phyloP scores from a whole-genome alignment of 2,329 filamentous ascomycete genomes.

The Fusarium heterosporum region DNA sequence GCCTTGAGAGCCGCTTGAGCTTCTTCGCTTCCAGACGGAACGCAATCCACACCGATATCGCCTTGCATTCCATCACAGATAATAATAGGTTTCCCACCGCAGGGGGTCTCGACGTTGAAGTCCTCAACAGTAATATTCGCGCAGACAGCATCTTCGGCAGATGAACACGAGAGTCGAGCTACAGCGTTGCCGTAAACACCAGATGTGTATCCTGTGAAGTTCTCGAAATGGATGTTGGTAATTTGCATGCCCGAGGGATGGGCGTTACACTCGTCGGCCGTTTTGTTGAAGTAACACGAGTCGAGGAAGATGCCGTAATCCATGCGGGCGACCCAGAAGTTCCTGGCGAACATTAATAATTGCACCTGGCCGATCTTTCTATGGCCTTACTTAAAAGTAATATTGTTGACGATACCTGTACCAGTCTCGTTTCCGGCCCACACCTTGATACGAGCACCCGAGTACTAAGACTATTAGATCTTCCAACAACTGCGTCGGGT shows the following conservation, averaged over 20 bases:
- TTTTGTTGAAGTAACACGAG: conserved; percentile 45
- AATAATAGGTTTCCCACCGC: conserved; percentile 36
- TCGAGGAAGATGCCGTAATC: conserved; percentile 44
- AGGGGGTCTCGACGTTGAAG: conserved; percentile 41
- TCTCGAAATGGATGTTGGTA: conserved; percentile 44
- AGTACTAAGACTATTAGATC: conserved; percentile 16
- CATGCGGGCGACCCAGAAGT: conserved; percentile 44
- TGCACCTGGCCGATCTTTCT: not conserved
- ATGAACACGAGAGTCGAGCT: conserved; percentile 38
- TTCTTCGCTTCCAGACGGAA: conserved; percentile 25
- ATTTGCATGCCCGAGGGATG: conserved; percentile 44
- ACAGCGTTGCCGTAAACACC: conserved; percentile 42
- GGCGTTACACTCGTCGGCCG: conserved; percentile 14
- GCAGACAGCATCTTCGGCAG: conserved; percentile 41
- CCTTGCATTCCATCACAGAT: conserved; percentile 40
- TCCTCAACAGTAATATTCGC: conserved; percentile 43
- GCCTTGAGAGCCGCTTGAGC: conserved; percentile 20
- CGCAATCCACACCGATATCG: conserved; percentile 41
- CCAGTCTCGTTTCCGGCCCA: conserved; percentile 42
- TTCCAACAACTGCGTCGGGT: not conserved
- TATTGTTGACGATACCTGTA: conserved; percentile 44
- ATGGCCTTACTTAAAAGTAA: conserved; percentile 31
- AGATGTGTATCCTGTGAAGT: conserved; percentile 44
- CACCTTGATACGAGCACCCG: conserved; percentile 42
- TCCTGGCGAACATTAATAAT: conserved; percentile 13